A percentile compares a stretch with the other conserved stretches of the same genome.
phyloP scores from a whole-genome alignment of 2,329 filamentous ascomycete species.

The Colletotrichum paranaense region DNA sequence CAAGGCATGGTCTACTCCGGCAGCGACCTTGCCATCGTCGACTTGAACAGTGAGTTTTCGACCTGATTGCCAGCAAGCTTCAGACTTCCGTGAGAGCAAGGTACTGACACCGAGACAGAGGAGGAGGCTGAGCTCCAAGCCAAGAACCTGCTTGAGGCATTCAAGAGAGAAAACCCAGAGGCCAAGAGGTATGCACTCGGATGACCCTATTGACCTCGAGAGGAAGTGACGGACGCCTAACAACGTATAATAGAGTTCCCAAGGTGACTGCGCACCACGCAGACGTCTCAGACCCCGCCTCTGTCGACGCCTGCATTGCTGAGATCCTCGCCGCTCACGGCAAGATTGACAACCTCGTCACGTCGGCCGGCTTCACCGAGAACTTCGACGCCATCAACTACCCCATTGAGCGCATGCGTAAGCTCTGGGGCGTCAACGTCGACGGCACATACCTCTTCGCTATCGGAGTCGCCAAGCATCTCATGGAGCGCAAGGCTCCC shows the following conservation, averaged over 20 bases:
- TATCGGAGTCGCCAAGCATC: constrained; percentile 83
- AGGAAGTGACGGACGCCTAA: not conserved
- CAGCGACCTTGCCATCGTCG: constrained; percentile 90
- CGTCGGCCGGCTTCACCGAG: constrained; percentile 96
- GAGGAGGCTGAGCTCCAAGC: constrained; percentile 87
- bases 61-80: not conserved
- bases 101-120: constrained; percentile 14
- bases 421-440: constrained; percentile 95
- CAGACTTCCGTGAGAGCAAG: not conserved
- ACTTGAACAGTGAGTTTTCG: constrained; percentile 81
- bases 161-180: constrained; percentile 83
- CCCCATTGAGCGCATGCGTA: constrained; percentile 89
- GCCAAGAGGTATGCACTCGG: constrained; percentile 67
- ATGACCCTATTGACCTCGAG: not conserved
- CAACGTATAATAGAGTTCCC: constrained; percentile 67
- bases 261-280: constrained; percentile 91
- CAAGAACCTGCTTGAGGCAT: constrained; percentile 77
- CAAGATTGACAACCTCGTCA: constrained; percentile 91
- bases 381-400: constrained; percentile 94
- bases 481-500: constrained; percentile 82
- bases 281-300: constrained; percentile 84
- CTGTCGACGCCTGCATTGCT: constrained; percentile 78
- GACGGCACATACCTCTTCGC: constrained; percentile 93
- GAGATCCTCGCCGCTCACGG: constrained; percentile 79
- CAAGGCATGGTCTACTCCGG: constrained; percentile 91